Conservation (phyloP, 495 filamentous ascomycete genomes). For the Pseudevernia furfuracea region DNA sequence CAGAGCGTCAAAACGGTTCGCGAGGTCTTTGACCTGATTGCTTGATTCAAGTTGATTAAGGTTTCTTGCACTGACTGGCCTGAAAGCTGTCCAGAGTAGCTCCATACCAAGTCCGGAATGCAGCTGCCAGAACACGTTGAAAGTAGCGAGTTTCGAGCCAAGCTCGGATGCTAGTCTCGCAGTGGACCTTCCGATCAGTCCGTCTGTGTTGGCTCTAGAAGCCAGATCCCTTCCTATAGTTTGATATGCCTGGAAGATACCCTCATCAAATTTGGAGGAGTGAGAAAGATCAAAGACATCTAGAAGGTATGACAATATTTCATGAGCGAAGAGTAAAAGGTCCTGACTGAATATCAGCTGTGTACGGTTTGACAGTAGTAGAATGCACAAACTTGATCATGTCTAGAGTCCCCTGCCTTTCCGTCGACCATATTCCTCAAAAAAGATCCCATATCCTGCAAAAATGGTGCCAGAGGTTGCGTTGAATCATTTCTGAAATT, state of each 20-base stretch:
- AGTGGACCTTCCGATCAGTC: neutral
- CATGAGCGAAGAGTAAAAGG: conserved; percentile 13
- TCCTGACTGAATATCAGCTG: conserved; percentile 24
- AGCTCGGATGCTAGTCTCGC: conserved; percentile 33
- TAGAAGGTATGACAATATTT: conserved; percentile 15
- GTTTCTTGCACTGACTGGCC: conserved; percentile 54
- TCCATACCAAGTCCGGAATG: conserved; percentile 80
- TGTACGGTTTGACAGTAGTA: conserved; percentile 27
- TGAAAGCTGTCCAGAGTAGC: conserved; percentile 63
- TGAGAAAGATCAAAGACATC: conserved; percentile 30
- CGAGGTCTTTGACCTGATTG: conserved; percentile 58
- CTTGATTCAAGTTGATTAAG: conserved; percentile 44
- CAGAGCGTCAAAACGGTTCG: conserved; percentile 61
- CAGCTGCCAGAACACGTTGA: conserved; percentile 49
- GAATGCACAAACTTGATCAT: neutral
- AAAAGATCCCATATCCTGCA: conserved; percentile 32
- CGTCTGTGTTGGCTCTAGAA: conserved; percentile 7
- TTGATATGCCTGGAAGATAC: conserved; percentile 49
- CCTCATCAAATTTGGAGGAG: conserved; percentile 42
- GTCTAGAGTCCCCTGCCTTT: neutral
- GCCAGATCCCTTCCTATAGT: conserved; percentile 37
- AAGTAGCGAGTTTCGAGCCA: conserved; percentile 37
- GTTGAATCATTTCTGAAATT: conserved; percentile 61
- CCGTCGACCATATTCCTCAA: conserved; percentile 8
- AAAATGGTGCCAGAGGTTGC: conserved; percentile 41